Evolutionary conservation across 495 filamentous ascomycete genomes (phyloP), one percentile per base, ranked within the genome.

Genomic region (Hyphodiscus hymeniophilus): DNA sequence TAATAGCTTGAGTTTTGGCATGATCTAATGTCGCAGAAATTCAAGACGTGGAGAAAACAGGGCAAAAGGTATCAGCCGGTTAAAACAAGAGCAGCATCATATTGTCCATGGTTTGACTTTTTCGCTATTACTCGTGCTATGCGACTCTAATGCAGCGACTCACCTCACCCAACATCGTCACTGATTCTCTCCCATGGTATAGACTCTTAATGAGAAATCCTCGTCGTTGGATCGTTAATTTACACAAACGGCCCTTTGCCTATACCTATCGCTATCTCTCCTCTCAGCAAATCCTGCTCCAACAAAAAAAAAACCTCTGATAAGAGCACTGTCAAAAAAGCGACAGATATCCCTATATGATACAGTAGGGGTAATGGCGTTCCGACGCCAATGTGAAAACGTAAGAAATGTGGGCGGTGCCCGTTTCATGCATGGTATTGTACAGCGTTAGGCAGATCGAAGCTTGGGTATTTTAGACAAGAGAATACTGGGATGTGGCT

Each of bases 401-500:
- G 46, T 55, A 52, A 45, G 51, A 48, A 55, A 55, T 44, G 33
- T 45, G 42, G 33, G 45, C 42, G 23, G 48, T 11, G 38, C 20
- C 2, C 32, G 21, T 45, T 33, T 32, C 45, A 43, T 31, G 22
- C n/a, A 32, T 38, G 26, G 30, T 52, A 50, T 43, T 44, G 42
- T 52, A 55, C 50, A 51, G 33, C 28, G 35, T 13, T 33, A 42
- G 32, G 7, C 28, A 39, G 45, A 45, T 42, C 38, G 28, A n/a
- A 35, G 3, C 16, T 44, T 34, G 54, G 54, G 49, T 56, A 52
- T 48, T 30, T 28, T 44, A 31, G 26, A 31, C 10, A 18, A 43
- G 38, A 24, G 39, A 50, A 39, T 38, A 34, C 47, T 43, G 33
- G 23, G 50, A 52, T 38, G 24, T 18, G 20, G 45, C 68, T 77